A percentile compares a stretch with the other conserved stretches of the same genome.
Conservation (phyloP, 2,329 filamentous ascomycete species). For the Incumbomyces delicatus region DNA sequence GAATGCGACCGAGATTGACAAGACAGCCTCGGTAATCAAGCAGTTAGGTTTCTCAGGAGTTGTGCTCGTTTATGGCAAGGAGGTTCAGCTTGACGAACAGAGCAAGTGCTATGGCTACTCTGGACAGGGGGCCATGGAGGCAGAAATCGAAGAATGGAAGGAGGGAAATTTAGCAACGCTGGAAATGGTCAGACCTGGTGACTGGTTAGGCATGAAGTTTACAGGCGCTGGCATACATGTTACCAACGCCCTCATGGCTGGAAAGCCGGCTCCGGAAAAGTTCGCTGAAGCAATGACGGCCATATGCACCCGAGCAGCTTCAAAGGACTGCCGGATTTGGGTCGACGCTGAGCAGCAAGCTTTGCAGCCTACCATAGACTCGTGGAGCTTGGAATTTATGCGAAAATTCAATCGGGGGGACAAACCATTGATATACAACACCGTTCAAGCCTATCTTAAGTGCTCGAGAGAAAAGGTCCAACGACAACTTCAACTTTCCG, state of each 20-base stretch:
- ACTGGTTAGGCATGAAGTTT: conserved; percentile 45
- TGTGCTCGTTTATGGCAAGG: conserved; percentile 45
- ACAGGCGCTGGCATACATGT: conserved; percentile 40
- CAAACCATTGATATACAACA: conserved; percentile 39
- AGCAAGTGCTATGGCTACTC: conserved; percentile 24
- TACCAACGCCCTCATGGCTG: conserved; percentile 31
- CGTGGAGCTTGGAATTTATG: conserved; percentile 45
- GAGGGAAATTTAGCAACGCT: conserved; percentile 45
- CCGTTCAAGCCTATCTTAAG: conserved; percentile 46
- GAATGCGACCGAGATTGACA: conserved; percentile 38
- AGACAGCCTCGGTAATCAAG: conserved; percentile 38
- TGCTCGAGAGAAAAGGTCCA: conserved; percentile 36
- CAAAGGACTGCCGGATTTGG: conserved; percentile 37
- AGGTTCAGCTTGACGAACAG: conserved; percentile 34
- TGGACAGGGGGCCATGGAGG: conserved; percentile 23
- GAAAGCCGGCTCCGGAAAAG: conserved; percentile 29
- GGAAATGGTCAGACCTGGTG: conserved; percentile 41
- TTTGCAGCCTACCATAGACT: conserved; percentile 43
- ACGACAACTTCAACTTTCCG: conserved; percentile 36
- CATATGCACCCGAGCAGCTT: conserved; percentile 35
- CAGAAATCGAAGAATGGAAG: conserved; percentile 38
- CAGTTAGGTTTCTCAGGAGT: conserved; percentile 43
- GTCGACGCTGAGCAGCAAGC: conserved; percentile 47
- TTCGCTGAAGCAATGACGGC: conserved; percentile 35
- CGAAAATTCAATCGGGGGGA: conserved; percentile 39